Percentiles rank a stretch among this genome's conserved stretches.
These are phyloP conservation scores for Ampelocalamus luodianensis DNA, from an alignment of 176 grass and related monocot genomes.

Conservation along the genomic window DNA sequence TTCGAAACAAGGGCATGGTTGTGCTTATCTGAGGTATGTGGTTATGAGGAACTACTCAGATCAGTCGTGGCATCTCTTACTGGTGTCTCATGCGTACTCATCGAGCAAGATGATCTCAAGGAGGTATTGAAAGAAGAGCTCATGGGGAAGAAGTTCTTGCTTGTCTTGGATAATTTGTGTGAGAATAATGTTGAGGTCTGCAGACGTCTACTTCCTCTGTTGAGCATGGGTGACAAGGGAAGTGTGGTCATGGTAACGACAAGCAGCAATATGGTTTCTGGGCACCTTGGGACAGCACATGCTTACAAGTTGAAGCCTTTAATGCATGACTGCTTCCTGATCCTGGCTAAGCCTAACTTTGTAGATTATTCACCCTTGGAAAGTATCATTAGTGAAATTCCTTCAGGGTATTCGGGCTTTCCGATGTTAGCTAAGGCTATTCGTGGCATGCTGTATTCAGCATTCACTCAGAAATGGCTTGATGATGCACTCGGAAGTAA, in stretches of 20 bases:
- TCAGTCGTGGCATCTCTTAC: slow-evolving; percentile 30
- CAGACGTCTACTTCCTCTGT: background rate
- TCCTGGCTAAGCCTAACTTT: background rate
- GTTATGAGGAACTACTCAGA: slow-evolving; percentile 36
- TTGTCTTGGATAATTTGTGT: slow-evolving; percentile 46
- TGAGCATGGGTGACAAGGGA: background rate
- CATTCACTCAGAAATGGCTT: background rate
- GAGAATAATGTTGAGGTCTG: slow-evolving; percentile 26
- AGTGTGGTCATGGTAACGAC: slow-evolving; percentile 43
- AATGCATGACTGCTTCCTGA: background rate
- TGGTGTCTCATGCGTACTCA: slow-evolving; percentile 17
- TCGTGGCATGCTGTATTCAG: slow-evolving; percentile 21
- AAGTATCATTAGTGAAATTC: slow-evolving; percentile 22
- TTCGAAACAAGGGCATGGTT: slow-evolving; percentile 40
- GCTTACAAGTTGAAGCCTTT: slow-evolving; percentile 42
- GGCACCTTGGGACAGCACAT: background rate
- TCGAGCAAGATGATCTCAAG: slow-evolving; percentile 29
- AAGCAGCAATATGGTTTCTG: slow-evolving; percentile 8
- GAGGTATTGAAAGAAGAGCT: slow-evolving; percentile 43
- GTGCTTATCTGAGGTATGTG: slow-evolving; percentile 30
- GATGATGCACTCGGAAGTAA: background rate
- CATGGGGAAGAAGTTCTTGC: slow-evolving; percentile 39
- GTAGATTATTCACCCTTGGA: background rate
- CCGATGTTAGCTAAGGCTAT: slow-evolving; percentile 39
- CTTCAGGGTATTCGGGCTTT: slow-evolving; percentile 2